Evolutionary conservation across 2,329 filamentous ascomycete species (phyloP).

Genomic region (Neoscytalidium dimidiatum): DNA sequence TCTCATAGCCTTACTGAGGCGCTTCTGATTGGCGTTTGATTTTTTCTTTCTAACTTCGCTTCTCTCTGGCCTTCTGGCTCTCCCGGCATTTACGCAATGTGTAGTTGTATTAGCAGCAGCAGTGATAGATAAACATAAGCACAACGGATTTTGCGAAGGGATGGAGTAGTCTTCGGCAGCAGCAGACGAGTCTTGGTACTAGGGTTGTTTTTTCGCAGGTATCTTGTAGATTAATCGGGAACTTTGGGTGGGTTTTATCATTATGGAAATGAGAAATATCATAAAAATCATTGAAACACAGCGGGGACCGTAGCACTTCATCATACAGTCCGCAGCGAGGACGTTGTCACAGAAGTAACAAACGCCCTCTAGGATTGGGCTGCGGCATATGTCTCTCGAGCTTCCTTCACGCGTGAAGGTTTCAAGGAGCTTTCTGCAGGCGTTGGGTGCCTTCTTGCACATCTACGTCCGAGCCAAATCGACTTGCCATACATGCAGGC

Average conservation of each 20-base stretch:
- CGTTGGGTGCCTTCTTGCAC: too few species aligned
- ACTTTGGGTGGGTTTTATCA: not conserved
- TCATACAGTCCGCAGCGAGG: too few species aligned
- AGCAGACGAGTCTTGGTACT: not conserved
- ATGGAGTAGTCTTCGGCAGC: not conserved
- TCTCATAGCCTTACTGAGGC: not conserved
- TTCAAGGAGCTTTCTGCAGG: not conserved
- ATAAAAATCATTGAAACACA: not conserved
- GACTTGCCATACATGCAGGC: too few species aligned
- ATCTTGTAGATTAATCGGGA: conserved; percentile 10
- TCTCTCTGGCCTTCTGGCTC: not conserved
- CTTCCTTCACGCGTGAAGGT: not conserved
- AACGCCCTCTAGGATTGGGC: too few species aligned
- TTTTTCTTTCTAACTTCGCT: not conserved
- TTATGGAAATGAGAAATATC: conserved; percentile 13
- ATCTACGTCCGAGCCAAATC: too few species aligned
- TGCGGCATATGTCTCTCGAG: not conserved
- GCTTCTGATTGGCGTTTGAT: not conserved
- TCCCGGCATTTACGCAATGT: conserved; percentile 6
- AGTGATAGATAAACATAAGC: conserved; percentile 15
- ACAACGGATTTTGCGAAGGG: not conserved
- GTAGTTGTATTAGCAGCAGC: conserved; percentile 16
- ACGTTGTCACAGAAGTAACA: too few species aligned
- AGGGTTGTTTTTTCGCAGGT: not conserved
- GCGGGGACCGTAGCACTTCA: not conserved